Percentiles rank a stretch among this genome's conserved stretches.
These are phyloP conservation scores for Pseudogymnoascus sp. DNA, from an alignment of 2,329 filamentous ascomycete species.

Conservation along the genomic window DNA sequence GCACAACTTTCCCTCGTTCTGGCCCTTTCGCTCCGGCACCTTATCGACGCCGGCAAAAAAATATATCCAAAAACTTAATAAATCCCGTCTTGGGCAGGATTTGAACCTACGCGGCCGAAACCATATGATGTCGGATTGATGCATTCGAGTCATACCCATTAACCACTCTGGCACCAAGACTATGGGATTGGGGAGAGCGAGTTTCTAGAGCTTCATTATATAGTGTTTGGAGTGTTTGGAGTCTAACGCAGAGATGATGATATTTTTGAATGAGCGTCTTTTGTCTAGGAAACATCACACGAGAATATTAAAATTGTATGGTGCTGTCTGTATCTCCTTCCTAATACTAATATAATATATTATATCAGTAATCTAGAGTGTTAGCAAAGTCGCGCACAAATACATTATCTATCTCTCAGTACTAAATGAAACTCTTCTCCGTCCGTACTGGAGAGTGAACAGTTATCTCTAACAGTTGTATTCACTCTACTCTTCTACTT, in stretches of 20 bases:
- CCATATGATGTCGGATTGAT: slow-evolving; percentile 24
- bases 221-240: background rate
- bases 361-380: background rate
- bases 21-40: no score
- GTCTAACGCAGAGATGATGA: background rate
- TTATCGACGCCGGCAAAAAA: background rate
- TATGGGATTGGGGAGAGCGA: background rate
- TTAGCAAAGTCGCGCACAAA: background rate
- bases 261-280: background rate
- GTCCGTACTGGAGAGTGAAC: background rate
- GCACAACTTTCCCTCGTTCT: no score
- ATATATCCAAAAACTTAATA: background rate
- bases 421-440: background rate
- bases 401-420: background rate
- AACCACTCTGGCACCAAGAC: slow-evolving; percentile 27
- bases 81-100: slow-evolving; percentile 23
- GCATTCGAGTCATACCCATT: slow-evolving; percentile 28
- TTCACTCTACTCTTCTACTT: background rate
- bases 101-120: slow-evolving; percentile 29
- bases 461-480: background rate
- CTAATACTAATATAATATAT: background rate
- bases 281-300: background rate
- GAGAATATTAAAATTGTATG: background rate
- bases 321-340: background rate
- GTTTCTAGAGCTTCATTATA: background rate